A percentile compares a stretch with the other conserved stretches of the same genome.
phyloP scores from a whole-genome alignment of 495 filamentous ascomycete genomes.

The Jackrogersella multiformis region DNA sequence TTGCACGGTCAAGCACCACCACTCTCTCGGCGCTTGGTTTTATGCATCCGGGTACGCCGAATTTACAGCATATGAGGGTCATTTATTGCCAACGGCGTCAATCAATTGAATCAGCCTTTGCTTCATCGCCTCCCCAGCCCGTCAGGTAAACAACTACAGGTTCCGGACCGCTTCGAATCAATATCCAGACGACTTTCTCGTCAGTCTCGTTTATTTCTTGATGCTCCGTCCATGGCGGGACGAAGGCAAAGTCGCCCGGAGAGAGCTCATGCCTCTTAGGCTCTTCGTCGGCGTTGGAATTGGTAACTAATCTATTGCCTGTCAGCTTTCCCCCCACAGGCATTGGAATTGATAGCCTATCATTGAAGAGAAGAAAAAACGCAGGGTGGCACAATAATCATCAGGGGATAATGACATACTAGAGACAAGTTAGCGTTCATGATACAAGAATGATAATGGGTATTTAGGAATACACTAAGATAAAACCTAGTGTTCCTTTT shows the following conservation, averaged over 20 bases:
- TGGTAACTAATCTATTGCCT: conserved; percentile 47
- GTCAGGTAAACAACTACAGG: conserved; percentile 67
- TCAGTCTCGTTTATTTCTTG: conserved; percentile 70
- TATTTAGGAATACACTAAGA: neutral
- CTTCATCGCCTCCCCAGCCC: conserved; percentile 61
- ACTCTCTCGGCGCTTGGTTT: conserved; percentile 7
- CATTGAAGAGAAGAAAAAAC: neutral
- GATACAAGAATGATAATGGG: neutral
- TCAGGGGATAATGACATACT: conserved; percentile 25
- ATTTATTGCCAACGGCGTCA: conserved; percentile 1
- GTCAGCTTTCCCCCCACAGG: conserved; percentile 23
- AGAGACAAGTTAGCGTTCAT: conserved; percentile 16
- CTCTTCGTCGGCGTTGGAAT: conserved; percentile 52
- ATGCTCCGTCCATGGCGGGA: conserved; percentile 72
- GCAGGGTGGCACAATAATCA: neutral
- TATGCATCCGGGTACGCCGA: neutral
- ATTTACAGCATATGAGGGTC: conserved; percentile 6
- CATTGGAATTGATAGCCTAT: neutral
- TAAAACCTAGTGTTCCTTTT: neutral
- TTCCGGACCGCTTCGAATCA: conserved; percentile 64
- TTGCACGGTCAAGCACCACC: conserved; percentile 12
- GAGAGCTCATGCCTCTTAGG: conserved; percentile 62
- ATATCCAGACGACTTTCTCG: conserved; percentile 67
- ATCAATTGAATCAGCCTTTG: conserved; percentile 41
- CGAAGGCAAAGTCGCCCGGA: conserved; percentile 70